Evolutionary conservation across 768 basidiomycete genomes (phyloP).

Genomic region (Amanita muscaria): DNA sequence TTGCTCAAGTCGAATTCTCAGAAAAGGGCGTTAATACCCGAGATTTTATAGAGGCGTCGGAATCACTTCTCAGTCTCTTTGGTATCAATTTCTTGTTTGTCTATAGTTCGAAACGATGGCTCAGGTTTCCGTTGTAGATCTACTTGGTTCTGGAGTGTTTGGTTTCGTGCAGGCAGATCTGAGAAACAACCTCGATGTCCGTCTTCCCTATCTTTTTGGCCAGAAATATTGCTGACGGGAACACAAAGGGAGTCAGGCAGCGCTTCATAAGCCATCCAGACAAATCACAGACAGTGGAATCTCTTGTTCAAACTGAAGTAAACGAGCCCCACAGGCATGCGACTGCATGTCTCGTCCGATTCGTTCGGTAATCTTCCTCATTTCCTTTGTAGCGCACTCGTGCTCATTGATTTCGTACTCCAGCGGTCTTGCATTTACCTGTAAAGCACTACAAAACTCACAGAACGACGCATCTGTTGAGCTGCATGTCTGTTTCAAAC

Average conservation of each 20-base stretch:
- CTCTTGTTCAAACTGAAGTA: slow-evolving; percentile 45
- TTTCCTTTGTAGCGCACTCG: slow-evolving; percentile 1
- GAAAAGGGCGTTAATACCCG: slow-evolving; percentile 70
- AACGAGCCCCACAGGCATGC: slow-evolving; percentile 36
- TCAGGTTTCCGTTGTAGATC: slow-evolving; percentile 40
- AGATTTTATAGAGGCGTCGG: slow-evolving; percentile 79
- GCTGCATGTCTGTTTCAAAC: slow-evolving; percentile 60
- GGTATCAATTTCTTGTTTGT: too few relatives aligned
- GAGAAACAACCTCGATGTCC: slow-evolving; percentile 53
- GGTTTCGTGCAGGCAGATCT: slow-evolving; percentile 69
- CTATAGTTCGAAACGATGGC: too few relatives aligned
- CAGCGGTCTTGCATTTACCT: slow-evolving; percentile 64
- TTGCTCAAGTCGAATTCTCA: slow-evolving; percentile 74
- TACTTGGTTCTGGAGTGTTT: slow-evolving; percentile 62
- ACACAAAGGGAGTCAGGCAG: slow-evolving; percentile 51
- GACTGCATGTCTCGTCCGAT: slow-evolving; percentile 54
- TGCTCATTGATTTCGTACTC: not conserved
- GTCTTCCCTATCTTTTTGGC: slow-evolving; percentile 16
- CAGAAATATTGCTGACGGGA: slow-evolving; percentile 9
- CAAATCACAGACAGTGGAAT: slow-evolving; percentile 49
- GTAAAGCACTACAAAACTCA: slow-evolving; percentile 57
- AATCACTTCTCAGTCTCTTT: slow-evolving; percentile 72
- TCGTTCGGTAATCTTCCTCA: slow-evolving; percentile 43
- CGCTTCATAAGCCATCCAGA: slow-evolving; percentile 36
- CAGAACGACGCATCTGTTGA: slow-evolving; percentile 45